These are phyloP conservation scores for Sclerotinia spermophila DNA, from an alignment of 2,329 filamentous ascomycete species.

Conservation along the genomic window DNA sequence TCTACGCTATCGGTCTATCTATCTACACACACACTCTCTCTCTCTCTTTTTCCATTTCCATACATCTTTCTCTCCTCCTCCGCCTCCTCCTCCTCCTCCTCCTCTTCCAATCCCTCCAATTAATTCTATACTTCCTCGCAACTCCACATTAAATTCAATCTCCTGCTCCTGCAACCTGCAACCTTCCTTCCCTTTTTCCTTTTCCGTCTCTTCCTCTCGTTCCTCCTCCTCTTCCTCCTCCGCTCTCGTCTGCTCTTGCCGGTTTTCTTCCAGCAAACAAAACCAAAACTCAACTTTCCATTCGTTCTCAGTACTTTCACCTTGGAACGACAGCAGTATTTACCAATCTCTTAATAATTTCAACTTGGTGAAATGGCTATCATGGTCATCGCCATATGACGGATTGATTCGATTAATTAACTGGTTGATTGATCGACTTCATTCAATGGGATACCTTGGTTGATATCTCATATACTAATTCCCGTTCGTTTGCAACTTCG, in stretches of 20 bases:
- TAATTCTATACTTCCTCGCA: neutral
- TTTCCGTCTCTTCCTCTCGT: neutral
- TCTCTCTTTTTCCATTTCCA: neutral
- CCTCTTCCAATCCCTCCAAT: neutral
- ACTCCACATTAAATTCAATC: conserved; percentile 6
- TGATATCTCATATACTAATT: conserved; percentile 26
- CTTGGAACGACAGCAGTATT: conserved; percentile 7
- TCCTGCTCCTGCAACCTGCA: no score
- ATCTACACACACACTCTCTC: neutral
- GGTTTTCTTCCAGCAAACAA: neutral
- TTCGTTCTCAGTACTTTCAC: neutral
- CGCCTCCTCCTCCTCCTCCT: neutral
- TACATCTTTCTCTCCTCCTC: neutral
- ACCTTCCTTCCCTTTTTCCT: neutral
- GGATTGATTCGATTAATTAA: conserved; percentile 9
- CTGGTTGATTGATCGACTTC: conserved; percentile 9
- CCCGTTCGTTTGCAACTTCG: conserved; percentile 15
- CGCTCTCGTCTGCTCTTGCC: neutral
- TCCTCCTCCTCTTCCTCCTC: neutral
- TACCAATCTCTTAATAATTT: conserved; percentile 7
- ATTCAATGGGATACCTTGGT: conserved; percentile 33
- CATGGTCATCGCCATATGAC: neutral
- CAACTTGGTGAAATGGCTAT: conserved; percentile 8
- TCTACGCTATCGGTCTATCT: neutral
- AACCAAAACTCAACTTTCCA: neutral